Evolutionary conservation across 768 basidiomycete genomes (phyloP).

Genomic region (Boletus vinaceobasis): DNA sequence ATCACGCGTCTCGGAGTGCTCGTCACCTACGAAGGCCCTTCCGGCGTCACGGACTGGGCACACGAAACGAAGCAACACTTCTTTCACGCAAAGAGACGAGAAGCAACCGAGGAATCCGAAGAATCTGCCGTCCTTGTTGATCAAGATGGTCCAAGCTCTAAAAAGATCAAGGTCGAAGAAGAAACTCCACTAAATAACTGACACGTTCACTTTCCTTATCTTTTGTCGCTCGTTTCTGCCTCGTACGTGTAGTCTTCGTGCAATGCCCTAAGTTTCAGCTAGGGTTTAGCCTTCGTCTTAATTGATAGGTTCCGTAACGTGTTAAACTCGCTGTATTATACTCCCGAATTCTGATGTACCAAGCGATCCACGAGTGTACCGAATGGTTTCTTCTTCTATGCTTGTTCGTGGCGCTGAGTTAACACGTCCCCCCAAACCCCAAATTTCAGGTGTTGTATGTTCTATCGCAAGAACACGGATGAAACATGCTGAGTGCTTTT

Average conservation of each 20-base stretch:
- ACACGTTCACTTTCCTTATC: neutral
- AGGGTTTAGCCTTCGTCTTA: neutral
- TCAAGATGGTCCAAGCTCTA: conserved; percentile 13
- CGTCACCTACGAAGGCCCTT: conserved; percentile 33
- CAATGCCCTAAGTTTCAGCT: neutral
- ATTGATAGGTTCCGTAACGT: neutral
- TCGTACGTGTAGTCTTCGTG: neutral
- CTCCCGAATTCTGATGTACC: conserved; percentile 7
- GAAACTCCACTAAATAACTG: conserved; percentile 1
- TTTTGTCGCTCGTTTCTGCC: neutral
- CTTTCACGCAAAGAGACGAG: conserved; percentile 9
- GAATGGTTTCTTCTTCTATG: neutral
- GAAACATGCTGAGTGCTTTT: neutral
- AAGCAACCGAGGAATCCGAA: conserved; percentile 25
- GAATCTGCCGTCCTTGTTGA: conserved; percentile 24
- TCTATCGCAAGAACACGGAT: neutral
- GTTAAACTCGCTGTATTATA: conserved; percentile 14
- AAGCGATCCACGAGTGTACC: neutral
- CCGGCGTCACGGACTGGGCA: conserved; percentile 31
- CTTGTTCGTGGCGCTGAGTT: neutral
- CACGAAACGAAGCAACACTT: conserved; percentile 26
- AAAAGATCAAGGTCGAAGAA: conserved; percentile 24
- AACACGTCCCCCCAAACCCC: too few species aligned
- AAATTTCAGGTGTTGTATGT: neutral
- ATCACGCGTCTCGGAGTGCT: conserved; percentile 33